Percentiles rank a stretch among this genome's conserved stretches.
Conservation (phyloP, 495 filamentous ascomycete species). For the Cercophora scortea region DNA sequence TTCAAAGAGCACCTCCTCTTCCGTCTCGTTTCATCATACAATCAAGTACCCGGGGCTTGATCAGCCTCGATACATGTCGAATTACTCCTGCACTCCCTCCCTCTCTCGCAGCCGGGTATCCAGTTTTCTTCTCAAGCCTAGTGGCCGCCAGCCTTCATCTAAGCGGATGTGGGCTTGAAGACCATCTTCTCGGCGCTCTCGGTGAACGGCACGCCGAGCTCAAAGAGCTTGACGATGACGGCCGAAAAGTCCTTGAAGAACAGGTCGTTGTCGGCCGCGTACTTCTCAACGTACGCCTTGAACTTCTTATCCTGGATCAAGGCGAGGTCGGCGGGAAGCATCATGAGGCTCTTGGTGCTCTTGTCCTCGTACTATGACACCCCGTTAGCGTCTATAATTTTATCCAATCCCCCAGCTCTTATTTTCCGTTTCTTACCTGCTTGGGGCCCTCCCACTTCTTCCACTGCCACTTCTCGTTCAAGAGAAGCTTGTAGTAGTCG, state of each 20-base stretch:
- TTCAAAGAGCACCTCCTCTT: too few species aligned
- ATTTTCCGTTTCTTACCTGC: constrained; percentile 24
- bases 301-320: constrained; percentile 85
- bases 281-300: constrained; percentile 75
- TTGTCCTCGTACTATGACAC: constrained; percentile 68
- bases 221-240: constrained; percentile 74
- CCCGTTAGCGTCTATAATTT: too few species aligned
- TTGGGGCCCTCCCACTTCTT: constrained; percentile 91
- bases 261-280: constrained; percentile 81
- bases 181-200: constrained; percentile 56
- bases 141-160: not conserved
- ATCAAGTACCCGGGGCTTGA: too few species aligned
- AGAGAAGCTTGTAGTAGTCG: constrained; percentile 82
- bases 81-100: too few species aligned
- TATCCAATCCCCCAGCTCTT: too few species aligned
- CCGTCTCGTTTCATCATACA: too few species aligned
- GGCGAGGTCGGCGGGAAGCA: constrained; percentile 89
- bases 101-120: too few species aligned
- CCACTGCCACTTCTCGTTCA: constrained; percentile 87
- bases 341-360: constrained; percentile 83
- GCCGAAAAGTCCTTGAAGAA: constrained; percentile 93
- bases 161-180: constrained; percentile 55
- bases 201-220: constrained; percentile 88
- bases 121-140: not conserved
- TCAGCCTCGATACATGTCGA: too few species aligned